Percentiles rank a stretch among this genome's conserved stretches.
Evolutionary conservation across 1,284 basidiomycete species (phyloP).

Genomic region (Heterobasidion occidentale): DNA sequence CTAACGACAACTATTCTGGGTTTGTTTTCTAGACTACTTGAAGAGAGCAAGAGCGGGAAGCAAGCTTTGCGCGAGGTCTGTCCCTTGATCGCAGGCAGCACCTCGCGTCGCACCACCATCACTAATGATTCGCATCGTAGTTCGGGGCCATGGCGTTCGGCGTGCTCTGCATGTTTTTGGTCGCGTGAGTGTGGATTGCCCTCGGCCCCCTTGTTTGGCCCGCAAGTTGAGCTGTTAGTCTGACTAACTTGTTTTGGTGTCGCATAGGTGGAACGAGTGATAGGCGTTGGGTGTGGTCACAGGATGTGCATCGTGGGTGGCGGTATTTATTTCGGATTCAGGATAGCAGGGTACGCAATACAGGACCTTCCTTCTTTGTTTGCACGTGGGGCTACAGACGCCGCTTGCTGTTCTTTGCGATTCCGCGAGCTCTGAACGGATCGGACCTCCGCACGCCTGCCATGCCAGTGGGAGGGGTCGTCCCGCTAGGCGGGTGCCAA

Average conservation of each 20-base stretch:
- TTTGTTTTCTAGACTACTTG: constrained; percentile 49
- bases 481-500: too few species aligned
- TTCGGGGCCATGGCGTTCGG: constrained; percentile 87
- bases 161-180: constrained; percentile 81
- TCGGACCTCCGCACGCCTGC: too few species aligned
- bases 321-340: not conserved
- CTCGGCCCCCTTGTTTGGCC: not conserved
- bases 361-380: not conserved
- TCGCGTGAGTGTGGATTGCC: constrained; percentile 59
- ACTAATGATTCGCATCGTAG: constrained; percentile 29
- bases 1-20: too few species aligned
- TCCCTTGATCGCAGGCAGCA: not conserved
- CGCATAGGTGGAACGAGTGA: constrained; percentile 80
- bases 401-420: not conserved
- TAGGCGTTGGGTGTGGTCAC: constrained; percentile 6
- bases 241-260: constrained; percentile 14
- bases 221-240: not conserved
- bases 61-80: constrained; percentile 82
- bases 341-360: not conserved
- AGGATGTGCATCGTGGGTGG: not conserved
- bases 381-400: not conserved
- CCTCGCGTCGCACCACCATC: constrained; percentile 1
- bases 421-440: too few species aligned
- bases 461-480: too few species aligned
- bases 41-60: constrained; percentile 77